Conservation (phyloP, 345 rosid species). For the Sisymbrium altissimum region DNA sequence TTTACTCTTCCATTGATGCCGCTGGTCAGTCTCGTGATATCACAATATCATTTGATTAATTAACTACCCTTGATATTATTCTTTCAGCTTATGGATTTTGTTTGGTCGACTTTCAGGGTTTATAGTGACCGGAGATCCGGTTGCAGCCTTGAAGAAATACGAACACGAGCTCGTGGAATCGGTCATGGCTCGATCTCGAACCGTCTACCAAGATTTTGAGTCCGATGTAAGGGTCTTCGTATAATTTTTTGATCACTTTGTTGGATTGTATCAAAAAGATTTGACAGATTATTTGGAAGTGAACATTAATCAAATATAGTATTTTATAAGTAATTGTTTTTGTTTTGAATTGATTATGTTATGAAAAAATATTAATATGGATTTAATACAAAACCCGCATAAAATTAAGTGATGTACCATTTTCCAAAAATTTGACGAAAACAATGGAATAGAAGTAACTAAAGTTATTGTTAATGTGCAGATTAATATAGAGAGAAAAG, state of each 20-base stretch:
- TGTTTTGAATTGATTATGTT: neutral
- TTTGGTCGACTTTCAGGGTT: conserved; percentile 41
- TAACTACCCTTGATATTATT: neutral
- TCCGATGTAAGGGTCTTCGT: neutral
- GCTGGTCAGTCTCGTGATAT: conserved; percentile 42
- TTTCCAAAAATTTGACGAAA: neutral
- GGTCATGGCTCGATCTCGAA: conserved; percentile 76
- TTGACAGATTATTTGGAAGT: neutral
- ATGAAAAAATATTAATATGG: neutral
- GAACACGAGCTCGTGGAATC: conserved; percentile 50
- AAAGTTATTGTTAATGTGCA: conserved; percentile 15
- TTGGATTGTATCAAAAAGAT: neutral
- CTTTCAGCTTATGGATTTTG: neutral
- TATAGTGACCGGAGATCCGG: conserved; percentile 50
- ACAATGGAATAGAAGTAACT: neutral
- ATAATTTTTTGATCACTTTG: neutral
- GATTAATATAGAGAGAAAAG: conserved; percentile 53
- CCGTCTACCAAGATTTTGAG: conserved; percentile 44
- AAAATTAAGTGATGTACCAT: neutral
- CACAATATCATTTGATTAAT: neutral
- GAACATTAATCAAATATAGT: neutral
- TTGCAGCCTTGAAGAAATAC: conserved; percentile 47
- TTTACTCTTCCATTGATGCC: conserved; percentile 59
- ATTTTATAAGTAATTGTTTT: neutral
- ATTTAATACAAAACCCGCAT: neutral